These are phyloP conservation scores for Cucumis melo DNA, from an alignment of 306 rosid species.

Conservation along the genomic window DNA sequence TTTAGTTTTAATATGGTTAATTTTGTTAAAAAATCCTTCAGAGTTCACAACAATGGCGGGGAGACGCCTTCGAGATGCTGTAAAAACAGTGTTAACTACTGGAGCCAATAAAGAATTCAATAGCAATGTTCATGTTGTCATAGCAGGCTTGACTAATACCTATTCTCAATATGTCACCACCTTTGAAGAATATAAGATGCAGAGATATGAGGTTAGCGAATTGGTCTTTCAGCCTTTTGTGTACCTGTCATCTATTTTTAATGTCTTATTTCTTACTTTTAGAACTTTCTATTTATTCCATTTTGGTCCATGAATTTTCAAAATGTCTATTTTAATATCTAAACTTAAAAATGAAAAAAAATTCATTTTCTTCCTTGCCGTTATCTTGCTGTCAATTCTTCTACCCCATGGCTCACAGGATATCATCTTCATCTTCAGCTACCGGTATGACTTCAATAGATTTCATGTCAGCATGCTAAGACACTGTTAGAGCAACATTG, in stretches of 20 bases:
- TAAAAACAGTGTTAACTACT: slow-evolving; percentile 38
- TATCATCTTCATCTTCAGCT: background rate
- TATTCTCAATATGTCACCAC: slow-evolving; percentile 87
- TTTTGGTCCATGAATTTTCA: background rate
- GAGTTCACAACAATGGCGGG: slow-evolving; percentile 98
- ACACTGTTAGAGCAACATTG: no score
- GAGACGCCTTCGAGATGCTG: slow-evolving; percentile 81
- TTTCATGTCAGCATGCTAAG: background rate
- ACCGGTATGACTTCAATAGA: background rate
- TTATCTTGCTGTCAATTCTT: no score
- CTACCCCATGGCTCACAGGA: background rate
- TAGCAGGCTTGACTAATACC: slow-evolving; percentile 79
- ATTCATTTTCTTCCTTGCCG: no score
- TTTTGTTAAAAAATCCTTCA: background rate
- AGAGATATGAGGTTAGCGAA: slow-evolving; percentile 80
- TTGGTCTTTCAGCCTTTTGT: background rate
- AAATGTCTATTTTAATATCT: background rate
- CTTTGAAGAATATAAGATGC: slow-evolving; percentile 66
- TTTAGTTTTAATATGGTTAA: background rate
- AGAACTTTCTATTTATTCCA: background rate
- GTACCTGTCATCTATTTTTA: background rate
- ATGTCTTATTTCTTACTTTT: background rate
- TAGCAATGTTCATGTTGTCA: slow-evolving; percentile 42
- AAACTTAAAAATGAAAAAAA: background rate
- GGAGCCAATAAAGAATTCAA: slow-evolving; percentile 24